These are phyloP conservation scores for Capsella bursapastoris DNA, from an alignment of 345 rosid genomes.

Conservation along the genomic window DNA sequence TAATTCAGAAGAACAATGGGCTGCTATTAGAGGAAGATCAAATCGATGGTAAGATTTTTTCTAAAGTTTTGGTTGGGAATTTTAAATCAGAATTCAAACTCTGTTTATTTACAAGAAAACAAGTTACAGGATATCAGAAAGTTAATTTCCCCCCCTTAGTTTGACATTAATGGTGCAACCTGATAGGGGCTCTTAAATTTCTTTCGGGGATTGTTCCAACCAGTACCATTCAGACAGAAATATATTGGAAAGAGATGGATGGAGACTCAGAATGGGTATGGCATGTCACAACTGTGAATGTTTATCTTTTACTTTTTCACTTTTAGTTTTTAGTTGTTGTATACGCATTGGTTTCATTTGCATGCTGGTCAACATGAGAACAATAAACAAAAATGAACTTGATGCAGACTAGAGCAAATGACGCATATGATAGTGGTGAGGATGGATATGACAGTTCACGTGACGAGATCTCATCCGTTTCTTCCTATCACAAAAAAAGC, in stretches of 20 bases:
- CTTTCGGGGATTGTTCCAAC: constrained; percentile 80
- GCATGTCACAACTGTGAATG: constrained; percentile 31
- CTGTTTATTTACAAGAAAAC: constrained; percentile 3
- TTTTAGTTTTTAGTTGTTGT: constrained; percentile 1
- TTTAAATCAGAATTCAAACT: constrained; percentile 2
- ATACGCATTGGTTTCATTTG: constrained; percentile 29
- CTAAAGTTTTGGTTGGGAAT: constrained; percentile 21
- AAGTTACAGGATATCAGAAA: constrained; percentile 12
- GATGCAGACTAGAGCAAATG: constrained; percentile 78
- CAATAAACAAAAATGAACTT: constrained; percentile 16
- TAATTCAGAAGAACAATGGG: constrained; percentile 73
- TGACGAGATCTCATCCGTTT: constrained; percentile 89
- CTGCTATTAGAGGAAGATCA: constrained; percentile 73
- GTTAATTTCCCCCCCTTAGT: neutral
- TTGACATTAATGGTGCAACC: constrained; percentile 18
- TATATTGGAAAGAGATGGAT: constrained; percentile 91
- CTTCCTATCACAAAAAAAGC: constrained; percentile 75
- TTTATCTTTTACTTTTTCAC: neutral
- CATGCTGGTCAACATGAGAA: constrained; percentile 20
- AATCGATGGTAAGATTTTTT: constrained; percentile 61
- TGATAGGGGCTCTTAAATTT: constrained; percentile 20
- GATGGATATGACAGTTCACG: constrained; percentile 93
- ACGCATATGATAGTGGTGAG: constrained; percentile 65
- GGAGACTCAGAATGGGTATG: constrained; percentile 98
- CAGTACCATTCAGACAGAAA: constrained; percentile 67